Base-by-base conservation (phyloP, 768 basidiomycete genomes). In the Rhodotorula kratochvilovae region DNA sequence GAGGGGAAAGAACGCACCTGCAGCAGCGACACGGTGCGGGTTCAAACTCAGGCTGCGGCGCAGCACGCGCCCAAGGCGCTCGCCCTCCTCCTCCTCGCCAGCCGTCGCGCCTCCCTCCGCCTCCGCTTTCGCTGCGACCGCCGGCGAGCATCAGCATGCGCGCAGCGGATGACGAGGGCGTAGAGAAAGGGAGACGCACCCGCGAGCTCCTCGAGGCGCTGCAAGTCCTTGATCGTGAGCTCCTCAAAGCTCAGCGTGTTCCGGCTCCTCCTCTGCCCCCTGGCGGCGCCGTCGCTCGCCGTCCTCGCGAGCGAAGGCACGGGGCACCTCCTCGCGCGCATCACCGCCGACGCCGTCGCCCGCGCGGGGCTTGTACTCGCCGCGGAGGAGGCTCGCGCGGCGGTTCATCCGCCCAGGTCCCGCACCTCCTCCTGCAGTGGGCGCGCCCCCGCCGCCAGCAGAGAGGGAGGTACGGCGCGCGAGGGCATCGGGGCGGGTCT, bases 151-250 rank as follows among this genome's bases (percentile, higher is more conserved):
- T 35, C 15, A 8, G 50, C 1, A 25, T 31, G 11, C 51, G 19
- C 29, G 48, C 29, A 33, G 39, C 39, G 15, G 17, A 23, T 2
- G 1, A 42, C 3, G 15, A 54, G 39, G 16, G 4, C n/a, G n/a
- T n/a, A 5, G 39, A 43, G 27, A 55, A 13, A 15, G 21, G 19
- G 27, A 6, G 42, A 51, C 69, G n/a, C 35, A 70, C 69, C 69
- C 1, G 73, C 93, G 43, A 98, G 82, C 79, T 90, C 87, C 80
- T 99, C 96, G 68, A 99, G 83, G 80, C 88, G 89, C 80, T 98
- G 94, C n/a, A 98, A 83, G 81, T 98, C 96, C 77, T 83, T 87
- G 80, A 98, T 90, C 21, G 93, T 95, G 62, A 98, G 85, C 79
- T 94, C 90, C 33, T 92, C 92, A 1, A 88, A 88, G 53, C 85